These are phyloP conservation scores for Protomyces arabidopsidicola DNA, from an alignment of 1,139 yeast species.

Conservation along the genomic window DNA sequence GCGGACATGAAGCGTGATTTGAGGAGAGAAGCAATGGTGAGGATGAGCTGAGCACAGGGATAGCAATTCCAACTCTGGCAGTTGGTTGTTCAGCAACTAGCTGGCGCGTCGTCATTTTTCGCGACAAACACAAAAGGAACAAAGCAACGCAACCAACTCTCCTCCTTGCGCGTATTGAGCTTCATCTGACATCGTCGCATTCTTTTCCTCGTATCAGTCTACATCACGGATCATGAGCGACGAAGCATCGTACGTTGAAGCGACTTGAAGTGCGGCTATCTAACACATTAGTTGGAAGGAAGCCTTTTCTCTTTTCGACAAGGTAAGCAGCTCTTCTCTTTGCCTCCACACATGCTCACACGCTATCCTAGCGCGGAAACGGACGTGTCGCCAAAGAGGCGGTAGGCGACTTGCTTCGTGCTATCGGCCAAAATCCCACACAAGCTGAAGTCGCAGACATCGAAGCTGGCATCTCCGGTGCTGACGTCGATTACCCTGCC, in stretches of 20 bases:
- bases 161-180: no score
- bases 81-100: no score
- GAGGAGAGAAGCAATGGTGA: neutral
- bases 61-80: no score
- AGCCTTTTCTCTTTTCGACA: conserved; percentile 95
- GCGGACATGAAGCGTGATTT: neutral
- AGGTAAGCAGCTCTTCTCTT: conserved; percentile 36
- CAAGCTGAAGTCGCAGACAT: conserved; percentile 72
- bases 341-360: neutral
- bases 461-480: conserved; percentile 44
- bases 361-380: conserved; percentile 57
- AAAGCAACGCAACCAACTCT: no score
- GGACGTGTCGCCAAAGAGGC: conserved; percentile 86
- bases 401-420: conserved; percentile 88
- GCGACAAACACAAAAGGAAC: no score
- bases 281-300: conserved; percentile 46
- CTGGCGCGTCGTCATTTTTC: no score
- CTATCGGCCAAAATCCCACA: conserved; percentile 98
- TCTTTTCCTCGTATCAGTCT: no score
- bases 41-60: neutral
- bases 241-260: conserved; percentile 11
- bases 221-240: neutral
- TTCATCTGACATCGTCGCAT: no score
- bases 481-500: conserved; percentile 62
- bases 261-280: neutral